Percentiles rank a stretch among this genome's conserved stretches.
Evolutionary conservation across 352 stramenopile genomes (phyloP).

Genomic region (Pythium aphanidermatum): DNA sequence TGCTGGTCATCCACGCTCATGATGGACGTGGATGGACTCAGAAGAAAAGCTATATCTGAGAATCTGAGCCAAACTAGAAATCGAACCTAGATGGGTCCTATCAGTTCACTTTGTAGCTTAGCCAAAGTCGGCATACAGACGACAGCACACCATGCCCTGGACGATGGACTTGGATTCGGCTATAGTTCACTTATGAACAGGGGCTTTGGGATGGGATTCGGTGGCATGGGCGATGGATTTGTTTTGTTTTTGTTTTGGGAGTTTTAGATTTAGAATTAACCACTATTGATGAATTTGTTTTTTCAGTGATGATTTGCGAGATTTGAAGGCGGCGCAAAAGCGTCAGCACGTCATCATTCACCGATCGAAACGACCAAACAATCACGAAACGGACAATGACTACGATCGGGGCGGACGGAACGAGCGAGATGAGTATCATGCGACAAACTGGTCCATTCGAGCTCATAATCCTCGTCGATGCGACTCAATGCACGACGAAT

Average conservation of each 20-base stretch:
- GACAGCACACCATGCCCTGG: too few relatives aligned
- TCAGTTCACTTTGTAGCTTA: too few relatives aligned
- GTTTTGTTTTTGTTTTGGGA: too few relatives aligned
- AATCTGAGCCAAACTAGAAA: too few relatives aligned
- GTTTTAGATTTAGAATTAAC: slow-evolving; percentile 29
- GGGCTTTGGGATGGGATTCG: background rate
- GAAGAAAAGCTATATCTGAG: too few relatives aligned
- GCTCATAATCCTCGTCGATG: slow-evolving; percentile 27
- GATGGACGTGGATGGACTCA: too few relatives aligned
- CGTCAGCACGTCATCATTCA: slow-evolving; percentile 62
- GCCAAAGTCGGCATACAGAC: too few relatives aligned
- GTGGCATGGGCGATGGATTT: slow-evolving; percentile 11
- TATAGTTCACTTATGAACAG: slow-evolving; percentile 31
- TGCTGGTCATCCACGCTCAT: too few relatives aligned
- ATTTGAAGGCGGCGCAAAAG: slow-evolving; percentile 25
- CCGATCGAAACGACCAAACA: slow-evolving; percentile 53
- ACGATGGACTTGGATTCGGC: slow-evolving; percentile 27
- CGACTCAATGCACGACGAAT: slow-evolving; percentile 52
- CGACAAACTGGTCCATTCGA: slow-evolving; percentile 51
- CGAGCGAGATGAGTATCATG: slow-evolving; percentile 61
- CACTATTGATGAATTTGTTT: slow-evolving; percentile 41
- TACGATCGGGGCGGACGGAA: slow-evolving; percentile 40
- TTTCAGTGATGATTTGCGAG: slow-evolving; percentile 24
- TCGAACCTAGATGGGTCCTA: too few relatives aligned
- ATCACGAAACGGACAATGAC: slow-evolving; percentile 76